These are phyloP conservation scores for Rubroboletus satanas DNA, from an alignment of 768 basidiomycete species.

Conservation along the genomic window DNA sequence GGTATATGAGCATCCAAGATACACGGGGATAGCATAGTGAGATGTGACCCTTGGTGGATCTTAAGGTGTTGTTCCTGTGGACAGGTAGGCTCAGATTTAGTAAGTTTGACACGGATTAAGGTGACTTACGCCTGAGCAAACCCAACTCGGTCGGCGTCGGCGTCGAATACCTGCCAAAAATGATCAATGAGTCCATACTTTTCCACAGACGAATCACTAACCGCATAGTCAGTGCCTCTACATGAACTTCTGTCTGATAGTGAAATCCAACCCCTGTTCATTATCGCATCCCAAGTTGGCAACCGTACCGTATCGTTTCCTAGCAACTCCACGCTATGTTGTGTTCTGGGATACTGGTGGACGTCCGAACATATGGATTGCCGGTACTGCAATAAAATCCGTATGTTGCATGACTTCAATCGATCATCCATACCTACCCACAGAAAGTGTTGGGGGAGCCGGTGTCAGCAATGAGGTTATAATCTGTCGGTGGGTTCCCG, in stretches of 20 bases:
- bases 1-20: not conserved
- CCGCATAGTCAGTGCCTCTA: constrained; percentile 4
- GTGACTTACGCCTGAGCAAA: constrained; percentile 24
- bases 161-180: constrained; percentile 19
- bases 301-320: constrained; percentile 13
- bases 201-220: not conserved
- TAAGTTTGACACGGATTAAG: not conserved
- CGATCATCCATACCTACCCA: not conserved
- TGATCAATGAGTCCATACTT: not conserved
- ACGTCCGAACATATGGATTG: not conserved
- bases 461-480: constrained; percentile 31
- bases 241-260: not conserved
- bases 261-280: not conserved
- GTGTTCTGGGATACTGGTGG: constrained; percentile 11
- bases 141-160: constrained; percentile 17
- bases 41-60: not conserved
- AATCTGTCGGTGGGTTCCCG: constrained; percentile 25
- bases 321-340: constrained; percentile 7
- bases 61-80: constrained; percentile 21
- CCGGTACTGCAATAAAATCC: too few species aligned
- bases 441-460: constrained; percentile 33
- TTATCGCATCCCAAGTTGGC: not conserved
- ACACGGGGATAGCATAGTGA: not conserved
- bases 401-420: not conserved
- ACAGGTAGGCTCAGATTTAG: not conserved